Evolutionary conservation across 148 eudicot species (phyloP), one percentile per base, ranked within the genome.

Genomic region (Oxyria digyna): DNA sequence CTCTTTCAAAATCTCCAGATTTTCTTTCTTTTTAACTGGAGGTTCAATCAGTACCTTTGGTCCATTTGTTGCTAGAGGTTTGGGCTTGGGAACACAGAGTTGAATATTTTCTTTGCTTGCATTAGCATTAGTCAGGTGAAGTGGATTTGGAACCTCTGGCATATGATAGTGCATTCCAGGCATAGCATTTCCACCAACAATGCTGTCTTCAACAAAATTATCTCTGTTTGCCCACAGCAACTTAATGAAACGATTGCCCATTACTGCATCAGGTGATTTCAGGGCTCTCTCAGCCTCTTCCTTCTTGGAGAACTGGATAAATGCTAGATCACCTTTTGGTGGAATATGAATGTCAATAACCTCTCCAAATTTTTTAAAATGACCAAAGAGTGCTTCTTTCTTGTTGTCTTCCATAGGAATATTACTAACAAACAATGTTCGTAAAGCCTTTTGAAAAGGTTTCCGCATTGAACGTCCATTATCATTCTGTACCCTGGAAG

Each of bases 221-320:
- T 94, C 96, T 70, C 97, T 80, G 77, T 88, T 88, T 66, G 99
- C 99, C 99, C 99, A 94, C 83, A 85, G 85, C 50, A 94, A 76
- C 81, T 87, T 94, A 62, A 90, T 87, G 78, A 94, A 94, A 42
- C 97, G 87, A 75, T 92, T 94, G 52, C 97, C 99, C 97, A 94
- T 94, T 46, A 94, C 97, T 75, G 99, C 99, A 84, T 94, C 99
- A 76, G 99, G 97, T 78, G 97, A 96, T 81, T 79, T 94, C 6
- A 94, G 59, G 66, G 99, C 97, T 54, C 80, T 83, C 74, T 90
- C 99, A 43, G 99, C 99, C 74, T 90, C 99, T 80, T 88, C 96
- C 77, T 91, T 88, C 75, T 76, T 90, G 35, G 89, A 94, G 67
- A 94, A 94, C 73, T 94, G 99, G 79, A 94, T 96, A 91, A 94